Percentiles rank a stretch among this genome's conserved stretches.
Evolutionary conservation across 345 rosid species (phyloP).

Genomic region (Streptanthus diversifolius): DNA sequence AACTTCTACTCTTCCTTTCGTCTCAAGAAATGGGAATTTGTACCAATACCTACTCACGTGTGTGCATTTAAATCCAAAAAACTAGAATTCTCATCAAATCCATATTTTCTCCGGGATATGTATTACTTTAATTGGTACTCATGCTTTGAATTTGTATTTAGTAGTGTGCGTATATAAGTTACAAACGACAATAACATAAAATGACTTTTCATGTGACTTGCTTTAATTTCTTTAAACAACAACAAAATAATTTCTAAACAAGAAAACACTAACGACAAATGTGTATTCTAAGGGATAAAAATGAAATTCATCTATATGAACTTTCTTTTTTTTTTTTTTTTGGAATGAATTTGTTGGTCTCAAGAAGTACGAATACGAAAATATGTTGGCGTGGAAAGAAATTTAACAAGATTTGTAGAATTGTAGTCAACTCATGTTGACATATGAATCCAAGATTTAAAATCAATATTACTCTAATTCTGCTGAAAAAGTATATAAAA

Average conservation of each 20-base stretch:
- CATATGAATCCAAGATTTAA: not conserved
- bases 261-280: not conserved
- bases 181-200: no score
- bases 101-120: no score
- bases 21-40: slow-evolving; percentile 90
- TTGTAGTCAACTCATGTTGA: slow-evolving; percentile 15
- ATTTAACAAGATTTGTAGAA: slow-evolving; percentile 15
- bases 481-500: not conserved
- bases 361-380: slow-evolving; percentile 1
- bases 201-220: not conserved
- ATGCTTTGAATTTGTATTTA: no score
- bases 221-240: not conserved
- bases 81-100: no score
- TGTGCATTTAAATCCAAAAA: not conserved
- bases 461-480: not conserved
- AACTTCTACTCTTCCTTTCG: slow-evolving; percentile 66
- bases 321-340: not conserved
- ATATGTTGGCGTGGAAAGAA: not conserved
- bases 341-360: not conserved
- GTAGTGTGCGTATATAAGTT: no score
- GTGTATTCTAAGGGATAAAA: not conserved
- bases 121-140: no score
- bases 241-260: not conserved
- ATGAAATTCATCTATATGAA: not conserved
- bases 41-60: slow-evolving; percentile 58